These are phyloP conservation scores for Microascus cirrosus DNA, from an alignment of 2,329 filamentous ascomycete species.

Conservation along the genomic window DNA sequence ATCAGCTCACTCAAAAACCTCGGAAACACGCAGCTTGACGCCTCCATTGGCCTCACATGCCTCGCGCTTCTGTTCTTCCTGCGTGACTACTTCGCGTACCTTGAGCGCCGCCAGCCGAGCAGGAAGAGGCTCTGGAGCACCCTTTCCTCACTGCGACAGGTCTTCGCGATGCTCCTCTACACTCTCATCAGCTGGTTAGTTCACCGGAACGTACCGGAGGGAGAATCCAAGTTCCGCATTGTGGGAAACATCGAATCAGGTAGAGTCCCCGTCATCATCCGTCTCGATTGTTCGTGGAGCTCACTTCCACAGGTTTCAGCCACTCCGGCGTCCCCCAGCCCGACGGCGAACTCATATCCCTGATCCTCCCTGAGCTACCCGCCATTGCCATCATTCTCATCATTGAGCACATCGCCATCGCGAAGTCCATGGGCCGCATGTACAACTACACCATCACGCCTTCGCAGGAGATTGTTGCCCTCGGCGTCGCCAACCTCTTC, in stretches of 20 bases:
- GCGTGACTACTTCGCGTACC: constrained; percentile 45
- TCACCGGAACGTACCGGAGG: constrained; percentile 36
- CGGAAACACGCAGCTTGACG: constrained; percentile 44
- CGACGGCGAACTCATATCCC: constrained; percentile 40
- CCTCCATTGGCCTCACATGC: constrained; percentile 62
- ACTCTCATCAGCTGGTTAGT: constrained; percentile 61
- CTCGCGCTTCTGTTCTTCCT: constrained; percentile 56
- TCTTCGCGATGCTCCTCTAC: constrained; percentile 66
- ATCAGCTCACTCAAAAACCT: constrained; percentile 28
- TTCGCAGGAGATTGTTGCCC: constrained; percentile 69
- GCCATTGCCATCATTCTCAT: constrained; percentile 65
- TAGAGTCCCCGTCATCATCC: constrained; percentile 11
- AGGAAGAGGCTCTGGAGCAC: constrained; percentile 60
- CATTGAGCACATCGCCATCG: constrained; percentile 76
- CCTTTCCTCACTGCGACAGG: constrained; percentile 61
- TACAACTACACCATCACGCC: constrained; percentile 73
- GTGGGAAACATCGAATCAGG: constrained; percentile 56
- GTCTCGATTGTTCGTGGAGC: neutral
- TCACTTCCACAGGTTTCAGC: constrained; percentile 41
- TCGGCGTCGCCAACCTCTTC: constrained; percentile 65
- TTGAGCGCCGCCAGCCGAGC: constrained; percentile 49
- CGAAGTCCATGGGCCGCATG: constrained; percentile 69
- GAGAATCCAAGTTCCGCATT: constrained; percentile 45
- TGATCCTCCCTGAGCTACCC: constrained; percentile 53
- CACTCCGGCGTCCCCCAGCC: constrained; percentile 49